Evolutionary conservation across 345 rosid species (phyloP), one percentile per base, ranked within the genome.

Genomic region (Citrus mangshanensis): DNA sequence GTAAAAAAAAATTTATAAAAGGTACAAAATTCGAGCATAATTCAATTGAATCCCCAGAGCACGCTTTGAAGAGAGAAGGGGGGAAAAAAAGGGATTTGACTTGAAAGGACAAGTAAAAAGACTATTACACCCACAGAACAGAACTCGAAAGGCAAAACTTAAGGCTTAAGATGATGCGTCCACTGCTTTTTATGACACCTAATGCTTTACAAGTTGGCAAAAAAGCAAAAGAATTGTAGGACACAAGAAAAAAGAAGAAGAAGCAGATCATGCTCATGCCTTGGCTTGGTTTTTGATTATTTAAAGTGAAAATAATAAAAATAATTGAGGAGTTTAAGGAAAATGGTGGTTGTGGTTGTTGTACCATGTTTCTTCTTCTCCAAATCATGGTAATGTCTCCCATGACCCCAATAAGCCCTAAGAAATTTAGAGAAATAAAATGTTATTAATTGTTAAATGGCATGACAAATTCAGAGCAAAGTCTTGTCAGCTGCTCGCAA

Each of bases 331-430:
- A 67, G 72, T 58, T 71, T 56, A 65, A 55, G 60, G 56, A 25
- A 80, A 9, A 30, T 30, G 68, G 28, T 24, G 18, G 25, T 68
- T 25, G 34, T 63, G 51, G 19, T 54, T 67, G 82, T 78, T 67
- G 82, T 78, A 83, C 59, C 68, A 75, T 80, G 64, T 63, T 77
- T 78, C 73, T 80, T 73, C 73, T 82, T 65, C 75, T 82, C 83
- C 49, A 68, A 86, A 81, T 67, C 86, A 81, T 73, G 60, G 82
- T 78, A 49, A 63, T 81, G 84, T 81, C 71, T 81, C 84, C 83
- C 64, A 76, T 64, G 28, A 64, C 70, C 70, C 51, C 51, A 12
- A 42, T 42, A 42, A 9, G 4, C 13, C 49, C 4, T 9, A 42
- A 9, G 51, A 42, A 42, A 42, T 10, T 42, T 42, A 42, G 51